Evolutionary conservation across 164 flowering plant genomes (phyloP).

Genomic region (Nymphaea colorata): DNA sequence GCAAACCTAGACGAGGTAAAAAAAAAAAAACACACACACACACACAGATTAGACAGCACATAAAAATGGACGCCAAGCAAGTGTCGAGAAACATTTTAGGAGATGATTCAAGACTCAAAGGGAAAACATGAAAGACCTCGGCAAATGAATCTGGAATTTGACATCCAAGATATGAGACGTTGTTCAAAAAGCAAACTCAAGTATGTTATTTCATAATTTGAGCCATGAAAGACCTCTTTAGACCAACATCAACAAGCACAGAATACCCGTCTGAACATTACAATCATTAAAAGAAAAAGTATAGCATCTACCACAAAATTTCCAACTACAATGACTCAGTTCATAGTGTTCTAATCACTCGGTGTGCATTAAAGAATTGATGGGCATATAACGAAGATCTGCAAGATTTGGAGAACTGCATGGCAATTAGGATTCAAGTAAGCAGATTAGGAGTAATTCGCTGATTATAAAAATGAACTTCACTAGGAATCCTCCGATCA

Average conservation of each 20-base stretch:
- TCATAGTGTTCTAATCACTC: too few species aligned
- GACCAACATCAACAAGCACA: background rate
- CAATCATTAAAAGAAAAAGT: too few species aligned
- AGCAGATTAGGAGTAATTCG: too few species aligned
- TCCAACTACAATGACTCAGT: too few species aligned
- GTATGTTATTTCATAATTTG: too few species aligned
- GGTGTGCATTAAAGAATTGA: too few species aligned
- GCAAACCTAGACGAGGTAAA: constrained; percentile 61
- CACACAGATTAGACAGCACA: background rate
- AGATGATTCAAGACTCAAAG: background rate
- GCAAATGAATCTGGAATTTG: background rate
- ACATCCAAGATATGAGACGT: background rate
- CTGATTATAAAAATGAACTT: too few species aligned
- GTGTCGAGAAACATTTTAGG: background rate
- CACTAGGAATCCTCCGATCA: too few species aligned
- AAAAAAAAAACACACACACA: background rate
- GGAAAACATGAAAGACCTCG: background rate
- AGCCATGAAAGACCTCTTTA: background rate
- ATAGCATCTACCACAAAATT: too few species aligned
- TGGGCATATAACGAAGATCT: too few species aligned
- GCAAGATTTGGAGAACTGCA: background rate
- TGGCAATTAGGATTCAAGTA: background rate
- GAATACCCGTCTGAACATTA: background rate
- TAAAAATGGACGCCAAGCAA: background rate
- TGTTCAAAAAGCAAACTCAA: background rate